phyloP scores from a whole-genome alignment of 805 yeast genomes.

The Candida piceae region DNA sequence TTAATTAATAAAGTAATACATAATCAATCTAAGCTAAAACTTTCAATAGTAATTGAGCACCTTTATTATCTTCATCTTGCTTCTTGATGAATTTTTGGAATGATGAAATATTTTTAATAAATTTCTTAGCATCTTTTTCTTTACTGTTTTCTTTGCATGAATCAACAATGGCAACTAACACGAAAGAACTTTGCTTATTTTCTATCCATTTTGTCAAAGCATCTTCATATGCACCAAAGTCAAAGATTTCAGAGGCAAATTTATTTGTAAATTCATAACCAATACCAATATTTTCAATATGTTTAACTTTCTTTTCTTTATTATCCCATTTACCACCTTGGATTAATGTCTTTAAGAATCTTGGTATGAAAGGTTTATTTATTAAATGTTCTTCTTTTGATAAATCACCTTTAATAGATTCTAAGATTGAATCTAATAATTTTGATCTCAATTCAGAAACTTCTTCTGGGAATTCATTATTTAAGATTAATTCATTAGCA shows the following conservation, averaged over 20 bases:
- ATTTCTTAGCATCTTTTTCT: constrained; percentile 37
- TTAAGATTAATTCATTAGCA: constrained; percentile 66
- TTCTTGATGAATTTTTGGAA: constrained; percentile 39
- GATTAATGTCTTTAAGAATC: constrained; percentile 69
- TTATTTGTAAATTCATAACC: constrained; percentile 59
- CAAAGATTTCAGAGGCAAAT: constrained; percentile 38
- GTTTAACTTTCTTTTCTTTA: constrained; percentile 48
- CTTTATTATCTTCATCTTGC: constrained; percentile 49
- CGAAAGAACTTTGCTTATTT: constrained; percentile 68
- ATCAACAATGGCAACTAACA: constrained; percentile 76
- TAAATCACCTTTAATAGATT: constrained; percentile 62
- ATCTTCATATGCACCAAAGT: constrained; percentile 48
- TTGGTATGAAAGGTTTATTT: constrained; percentile 65
- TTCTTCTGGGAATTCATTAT: constrained; percentile 33
- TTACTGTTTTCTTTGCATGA: constrained; percentile 40
- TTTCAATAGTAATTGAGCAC: constrained; percentile 49
- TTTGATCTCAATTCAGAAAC: constrained; percentile 28
- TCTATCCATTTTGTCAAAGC: constrained; percentile 58
- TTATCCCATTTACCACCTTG: constrained; percentile 83
- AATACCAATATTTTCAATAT: constrained; percentile 38
- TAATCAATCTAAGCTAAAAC: constrained; percentile 16
- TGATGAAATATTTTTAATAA: constrained; percentile 50
- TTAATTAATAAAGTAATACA: no score
- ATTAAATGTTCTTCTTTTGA: constrained; percentile 62
- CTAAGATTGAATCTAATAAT: constrained; percentile 54